Conservation (phyloP, 306 rosid genomes). For the Glycyrrhiza uralensis region DNA sequence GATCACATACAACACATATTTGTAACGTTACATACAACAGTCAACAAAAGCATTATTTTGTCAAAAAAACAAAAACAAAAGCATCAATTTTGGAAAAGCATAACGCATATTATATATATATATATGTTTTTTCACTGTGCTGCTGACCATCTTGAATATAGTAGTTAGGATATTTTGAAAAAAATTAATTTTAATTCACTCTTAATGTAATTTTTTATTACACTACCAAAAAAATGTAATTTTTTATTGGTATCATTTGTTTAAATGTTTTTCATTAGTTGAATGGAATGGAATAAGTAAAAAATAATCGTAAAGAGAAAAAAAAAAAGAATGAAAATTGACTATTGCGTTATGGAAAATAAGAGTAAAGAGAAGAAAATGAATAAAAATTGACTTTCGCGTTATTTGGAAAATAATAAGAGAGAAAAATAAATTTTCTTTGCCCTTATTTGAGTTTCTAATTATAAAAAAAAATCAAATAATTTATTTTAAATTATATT, state of each 20-base stretch:
- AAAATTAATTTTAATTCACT: background rate
- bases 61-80: too few relatives aligned
- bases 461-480: background rate
- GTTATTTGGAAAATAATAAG: background rate
- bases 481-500: background rate
- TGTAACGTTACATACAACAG: background rate
- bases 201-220: too few relatives aligned
- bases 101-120: background rate
- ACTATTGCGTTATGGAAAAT: background rate
- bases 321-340: background rate
- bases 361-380: background rate
- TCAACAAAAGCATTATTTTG: too few relatives aligned
- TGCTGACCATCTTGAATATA: background rate
- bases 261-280: background rate
- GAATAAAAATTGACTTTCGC: background rate
- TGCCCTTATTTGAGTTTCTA: background rate
- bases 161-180: background rate
- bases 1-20: too few relatives aligned
- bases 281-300: background rate
- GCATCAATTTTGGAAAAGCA: background rate
- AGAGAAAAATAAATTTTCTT: background rate
- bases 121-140: background rate
- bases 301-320: background rate
- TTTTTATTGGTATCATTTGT: background rate
- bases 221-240: too few relatives aligned